These are phyloP conservation scores for Retiboletus flavoniger DNA, from an alignment of 1,284 basidiomycete genomes.

Conservation along the genomic window DNA sequence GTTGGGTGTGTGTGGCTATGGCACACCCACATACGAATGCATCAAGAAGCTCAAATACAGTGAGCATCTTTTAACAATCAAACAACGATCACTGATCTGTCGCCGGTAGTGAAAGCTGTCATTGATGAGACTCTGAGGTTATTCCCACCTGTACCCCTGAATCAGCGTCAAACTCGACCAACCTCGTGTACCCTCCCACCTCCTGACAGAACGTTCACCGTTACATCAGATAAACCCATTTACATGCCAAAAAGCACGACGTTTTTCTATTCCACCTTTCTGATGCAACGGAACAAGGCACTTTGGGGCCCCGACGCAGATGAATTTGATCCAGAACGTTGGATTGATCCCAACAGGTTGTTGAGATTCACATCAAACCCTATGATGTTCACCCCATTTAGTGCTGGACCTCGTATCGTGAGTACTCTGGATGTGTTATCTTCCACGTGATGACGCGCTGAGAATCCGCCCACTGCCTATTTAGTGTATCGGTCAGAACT, in stretches of 20 bases:
- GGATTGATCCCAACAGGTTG: slow-evolving; percentile 55
- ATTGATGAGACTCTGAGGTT: slow-evolving; percentile 71
- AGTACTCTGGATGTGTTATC: slow-evolving; percentile 18
- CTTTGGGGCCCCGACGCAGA: slow-evolving; percentile 71
- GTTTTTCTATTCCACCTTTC: slow-evolving; percentile 55
- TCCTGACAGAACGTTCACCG: slow-evolving; percentile 45
- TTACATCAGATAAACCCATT: slow-evolving; percentile 40
- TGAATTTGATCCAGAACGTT: slow-evolving; percentile 68
- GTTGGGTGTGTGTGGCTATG: slow-evolving; percentile 49
- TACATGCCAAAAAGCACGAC: slow-evolving; percentile 61
- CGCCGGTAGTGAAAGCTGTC: slow-evolving; percentile 59
- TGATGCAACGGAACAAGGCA: slow-evolving; percentile 58
- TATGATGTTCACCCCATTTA: slow-evolving; percentile 68
- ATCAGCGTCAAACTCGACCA: slow-evolving; percentile 56
- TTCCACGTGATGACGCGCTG: slow-evolving; percentile 10
- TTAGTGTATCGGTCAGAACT: slow-evolving; percentile 72
- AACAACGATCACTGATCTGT: slow-evolving; percentile 5
- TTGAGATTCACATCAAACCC: slow-evolving; percentile 54
- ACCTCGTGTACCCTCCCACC: slow-evolving; percentile 50
- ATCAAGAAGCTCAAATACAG: slow-evolving; percentile 62
- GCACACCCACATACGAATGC: slow-evolving; percentile 51
- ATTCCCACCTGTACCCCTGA: slow-evolving; percentile 70
- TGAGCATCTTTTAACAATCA: slow-evolving; percentile 35
- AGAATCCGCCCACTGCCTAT: slow-evolving; percentile 16
- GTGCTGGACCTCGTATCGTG: slow-evolving; percentile 59